Base-by-base conservation (phyloP, 495 filamentous ascomycete species). In the Hypomontagnella submonticulosa region DNA sequence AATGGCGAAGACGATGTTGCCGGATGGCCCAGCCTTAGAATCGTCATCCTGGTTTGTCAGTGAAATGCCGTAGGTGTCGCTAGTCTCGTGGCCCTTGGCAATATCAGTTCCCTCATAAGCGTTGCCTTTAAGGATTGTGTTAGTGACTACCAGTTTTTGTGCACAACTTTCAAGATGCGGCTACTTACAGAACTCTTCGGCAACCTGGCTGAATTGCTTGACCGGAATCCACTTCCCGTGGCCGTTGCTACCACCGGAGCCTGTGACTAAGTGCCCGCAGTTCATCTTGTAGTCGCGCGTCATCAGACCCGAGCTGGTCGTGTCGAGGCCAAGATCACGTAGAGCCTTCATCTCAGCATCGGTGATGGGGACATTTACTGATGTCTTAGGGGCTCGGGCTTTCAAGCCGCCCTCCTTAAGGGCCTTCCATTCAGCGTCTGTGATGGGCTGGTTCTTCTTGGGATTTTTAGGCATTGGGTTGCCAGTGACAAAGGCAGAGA, bases 1-100 rank as follows among this genome's bases (percentile, higher is more conserved):
- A 9, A 43, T 43, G 40, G 40, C 40, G 15, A 43, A 43, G 12
- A 43, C 40, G 40, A 43, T 43, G 40, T 43, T 43, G 40, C 40
- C 40, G 2, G 40, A 4, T n/a, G 40, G 40, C 2, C 40, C 40
- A 15, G 40, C 3, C 40, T 43, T 11, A 9, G n/a, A 13, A 3
- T 15, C 40, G 15, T 43, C 40, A 8, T 15, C 40, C 13, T 43
- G 40, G 40, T 43, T 43, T 18, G 40, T 43, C 13, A 43, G 15
- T 1, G 40, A 13, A 15, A 43, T 43, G 15, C 11, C 12, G 40
- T 43, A 43, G 11, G 40, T 43, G 13, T 43, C 40, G n/a, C n/a
- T 15, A 15, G 40, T 43, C 40, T 43, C 40, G 40, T 43, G 40
- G 3, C 6, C 12, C 40, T 43, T 43, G 40, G 40, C 40, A 4